phyloP scores from a whole-genome alignment of 805 yeast species.

The Barnettozyma siamensis region DNA sequence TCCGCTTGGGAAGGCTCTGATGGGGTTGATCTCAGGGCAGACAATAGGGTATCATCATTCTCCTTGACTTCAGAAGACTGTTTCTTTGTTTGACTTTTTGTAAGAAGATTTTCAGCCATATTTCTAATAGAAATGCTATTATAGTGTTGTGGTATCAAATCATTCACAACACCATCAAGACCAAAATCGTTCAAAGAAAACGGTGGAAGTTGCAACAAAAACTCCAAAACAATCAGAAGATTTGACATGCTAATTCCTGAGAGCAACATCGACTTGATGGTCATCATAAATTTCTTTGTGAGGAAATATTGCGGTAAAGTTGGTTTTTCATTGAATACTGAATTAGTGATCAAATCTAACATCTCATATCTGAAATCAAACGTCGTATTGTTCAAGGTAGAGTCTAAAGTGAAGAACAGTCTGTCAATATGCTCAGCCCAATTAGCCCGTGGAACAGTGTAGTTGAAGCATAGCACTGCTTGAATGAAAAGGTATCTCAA shows the following conservation, averaged over 20 bases:
- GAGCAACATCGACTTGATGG: not conserved
- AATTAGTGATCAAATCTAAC: not conserved
- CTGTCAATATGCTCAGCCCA: not conserved
- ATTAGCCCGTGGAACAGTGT: not conserved
- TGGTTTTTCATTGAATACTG: not conserved
- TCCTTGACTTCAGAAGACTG: no score
- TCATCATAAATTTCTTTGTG: not conserved
- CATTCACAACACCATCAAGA: no score
- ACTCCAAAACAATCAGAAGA: no score
- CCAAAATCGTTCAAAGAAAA: not conserved
- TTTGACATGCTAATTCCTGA: not conserved
- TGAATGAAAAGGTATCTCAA: not conserved
- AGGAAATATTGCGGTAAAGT: not conserved
- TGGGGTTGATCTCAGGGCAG: no score
- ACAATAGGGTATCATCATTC: no score
- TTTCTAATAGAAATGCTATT: no score
- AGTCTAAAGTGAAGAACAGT: not conserved
- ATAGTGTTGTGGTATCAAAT: no score
- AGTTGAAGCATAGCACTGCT: not conserved
- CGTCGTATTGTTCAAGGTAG: not conserved
- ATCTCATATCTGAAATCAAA: constrained; percentile 3
- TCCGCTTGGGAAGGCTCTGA: no score
- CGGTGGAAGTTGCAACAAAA: no score
- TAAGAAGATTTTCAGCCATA: no score
- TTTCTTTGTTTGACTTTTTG: no score